Evolutionary conservation across 2,329 filamentous ascomycete species (phyloP).

Genomic region (Chaetothyriales sp.): DNA sequence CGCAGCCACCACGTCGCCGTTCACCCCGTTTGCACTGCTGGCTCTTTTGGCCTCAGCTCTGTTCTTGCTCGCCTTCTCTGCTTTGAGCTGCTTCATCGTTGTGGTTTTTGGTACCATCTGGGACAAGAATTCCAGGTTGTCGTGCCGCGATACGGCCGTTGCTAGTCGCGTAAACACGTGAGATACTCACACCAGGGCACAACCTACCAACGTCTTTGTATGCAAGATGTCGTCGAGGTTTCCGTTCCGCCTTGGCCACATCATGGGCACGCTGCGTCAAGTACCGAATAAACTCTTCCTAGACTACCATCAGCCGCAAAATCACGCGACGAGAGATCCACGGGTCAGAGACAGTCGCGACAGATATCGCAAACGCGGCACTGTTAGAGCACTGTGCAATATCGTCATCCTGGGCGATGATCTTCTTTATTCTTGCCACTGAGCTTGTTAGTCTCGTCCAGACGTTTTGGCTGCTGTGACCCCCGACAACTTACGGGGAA

Average conservation of each 20-base stretch:
- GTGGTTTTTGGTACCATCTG: constrained; percentile 81
- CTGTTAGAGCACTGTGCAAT: constrained; percentile 79
- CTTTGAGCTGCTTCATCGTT: constrained; percentile 65
- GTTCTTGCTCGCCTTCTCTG: constrained; percentile 36
- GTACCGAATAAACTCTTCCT: constrained; percentile 95
- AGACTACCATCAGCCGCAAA: not conserved
- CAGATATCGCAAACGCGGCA: constrained; percentile 81
- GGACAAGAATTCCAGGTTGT: constrained; percentile 86
- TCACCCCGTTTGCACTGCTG: constrained; percentile 18
- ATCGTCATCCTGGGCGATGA: constrained; percentile 76
- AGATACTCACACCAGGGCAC: not conserved
- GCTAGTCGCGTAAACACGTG: constrained; percentile 34
- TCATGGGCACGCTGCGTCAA: constrained; percentile 72
- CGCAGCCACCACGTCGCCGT: constrained; percentile 12
- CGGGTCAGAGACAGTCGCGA: constrained; percentile 55
- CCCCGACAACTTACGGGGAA: constrained; percentile 52
- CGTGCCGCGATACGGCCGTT: constrained; percentile 69
- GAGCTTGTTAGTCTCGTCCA: constrained; percentile 10
- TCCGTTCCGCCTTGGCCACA: constrained; percentile 78
- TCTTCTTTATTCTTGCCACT: constrained; percentile 95
- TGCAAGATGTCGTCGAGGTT: constrained; percentile 84
- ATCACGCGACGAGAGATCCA: not conserved
- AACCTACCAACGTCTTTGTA: constrained; percentile 75
- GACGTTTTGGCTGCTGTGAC: not conserved
- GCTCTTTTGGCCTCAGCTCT: constrained; percentile 17